Base-by-base conservation (phyloP, 495 filamentous ascomycete genomes). In the Aspergillus nanangensis region DNA sequence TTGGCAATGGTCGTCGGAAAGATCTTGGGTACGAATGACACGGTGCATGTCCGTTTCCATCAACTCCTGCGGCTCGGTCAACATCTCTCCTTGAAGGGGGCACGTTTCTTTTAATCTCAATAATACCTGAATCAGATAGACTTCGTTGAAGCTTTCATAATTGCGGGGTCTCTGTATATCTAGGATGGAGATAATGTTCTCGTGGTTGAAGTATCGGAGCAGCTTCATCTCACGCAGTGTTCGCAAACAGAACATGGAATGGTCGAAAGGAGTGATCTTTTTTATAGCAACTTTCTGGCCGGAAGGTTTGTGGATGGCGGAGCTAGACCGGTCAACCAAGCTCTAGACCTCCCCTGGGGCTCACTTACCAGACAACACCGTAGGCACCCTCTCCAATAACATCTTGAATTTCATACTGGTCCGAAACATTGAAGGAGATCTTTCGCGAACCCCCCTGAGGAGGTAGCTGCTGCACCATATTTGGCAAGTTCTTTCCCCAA, bases 21-120 rank as follows among this genome's bases (percentile, higher is more conserved):
- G 79, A 44, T 96, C 93, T 72, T 99, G 94, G 43, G 94, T 99
- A 47, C 94, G 91, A 56, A 99, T 99, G 48, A 99, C 94, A 37
- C 94, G 84, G 63, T 99, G 94, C 94, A 99, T 99, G 58, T 99
- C 94, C 20, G 94, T 99, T 72, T 99, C 94, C 94, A 99, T 99
- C 48, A 99, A 80, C 69, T 99, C 94, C 90, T 95, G 43, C 5
- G 33, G 10, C 31, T 3, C 5, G 3, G 29, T 62, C 24, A 62
- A 44, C 38, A 9, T 41, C 27, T 9, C n/a, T n/a, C n/a, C n/a
- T n/a, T n/a, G n/a, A n/a, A n/a, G n/a, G n/a, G n/a, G n/a, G n/a
- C n/a, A n/a, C 7, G 15, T 9, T 15, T 33, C 11, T 36, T 29
- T 9, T 9, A 3, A 5, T 4, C 29, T 4, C 18, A 22, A 11